Percentiles rank a stretch among this genome's conserved stretches.
Conservation (phyloP, 352 stramenopile species). For the Aphanomyces invadans region DNA sequence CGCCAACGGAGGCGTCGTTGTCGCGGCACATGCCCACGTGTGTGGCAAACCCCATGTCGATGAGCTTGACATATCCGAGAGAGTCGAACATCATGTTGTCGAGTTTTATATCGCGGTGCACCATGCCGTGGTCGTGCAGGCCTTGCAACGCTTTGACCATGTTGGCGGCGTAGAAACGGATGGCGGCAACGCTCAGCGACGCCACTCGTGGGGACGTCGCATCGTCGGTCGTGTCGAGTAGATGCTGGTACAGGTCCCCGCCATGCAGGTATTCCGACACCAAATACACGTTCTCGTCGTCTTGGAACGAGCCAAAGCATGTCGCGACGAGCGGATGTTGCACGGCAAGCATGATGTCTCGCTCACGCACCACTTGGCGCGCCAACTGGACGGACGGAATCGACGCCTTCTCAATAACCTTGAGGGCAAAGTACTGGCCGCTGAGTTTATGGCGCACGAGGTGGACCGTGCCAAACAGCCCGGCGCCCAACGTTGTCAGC, state of each 20-base stretch:
- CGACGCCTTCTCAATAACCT: constrained; percentile 5
- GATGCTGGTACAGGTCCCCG: constrained; percentile 12
- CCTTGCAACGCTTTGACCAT: constrained; percentile 78
- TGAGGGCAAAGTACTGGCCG: not conserved
- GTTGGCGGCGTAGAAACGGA: constrained; percentile 82
- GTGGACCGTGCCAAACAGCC: constrained; percentile 4
- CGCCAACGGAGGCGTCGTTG: constrained; percentile 17
- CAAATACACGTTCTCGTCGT: constrained; percentile 14
- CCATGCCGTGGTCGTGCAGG: constrained; percentile 73
- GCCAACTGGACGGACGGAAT: constrained; percentile 10
- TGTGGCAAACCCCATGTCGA: constrained; percentile 86
- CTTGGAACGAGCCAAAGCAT: constrained; percentile 15
- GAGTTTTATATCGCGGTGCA: constrained; percentile 82
- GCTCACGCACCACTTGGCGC: constrained; percentile 4
- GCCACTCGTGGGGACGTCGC: too few species aligned
- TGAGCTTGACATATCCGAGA: constrained; percentile 73
- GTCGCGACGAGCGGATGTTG: constrained; percentile 3
- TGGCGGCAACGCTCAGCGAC: not conserved
- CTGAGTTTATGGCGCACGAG: not conserved
- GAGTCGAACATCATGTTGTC: constrained; percentile 87
- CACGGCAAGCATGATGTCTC: constrained; percentile 1
- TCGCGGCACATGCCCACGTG: too few species aligned
- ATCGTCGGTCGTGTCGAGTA: not conserved
- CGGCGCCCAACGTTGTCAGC: not conserved
- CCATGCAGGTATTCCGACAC: constrained; percentile 16